Conservation (phyloP, 2,329 filamentous ascomycete species). For the Aspergillus oerlinghausenensis region DNA sequence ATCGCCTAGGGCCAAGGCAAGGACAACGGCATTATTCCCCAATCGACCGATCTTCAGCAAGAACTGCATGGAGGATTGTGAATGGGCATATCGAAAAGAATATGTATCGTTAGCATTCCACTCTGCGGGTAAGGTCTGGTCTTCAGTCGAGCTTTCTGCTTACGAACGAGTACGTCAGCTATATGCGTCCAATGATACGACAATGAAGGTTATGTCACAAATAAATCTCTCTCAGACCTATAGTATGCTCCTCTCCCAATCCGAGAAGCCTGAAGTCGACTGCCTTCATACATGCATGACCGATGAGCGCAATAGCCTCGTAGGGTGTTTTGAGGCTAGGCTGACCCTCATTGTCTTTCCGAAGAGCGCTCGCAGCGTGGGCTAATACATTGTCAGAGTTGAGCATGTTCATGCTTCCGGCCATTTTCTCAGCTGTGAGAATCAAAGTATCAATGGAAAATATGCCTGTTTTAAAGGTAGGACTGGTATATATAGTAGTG, state of each 20-base stretch:
- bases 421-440: constrained; percentile 5
- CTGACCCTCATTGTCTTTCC: constrained; percentile 20
- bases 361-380: constrained; percentile 29
- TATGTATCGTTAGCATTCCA: constrained; percentile 76
- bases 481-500: not conserved
- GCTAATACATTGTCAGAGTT: constrained; percentile 26
- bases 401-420: constrained; percentile 22
- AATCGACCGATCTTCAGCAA: constrained; percentile 77
- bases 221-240: constrained; percentile 47
- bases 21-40: constrained; percentile 76
- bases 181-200: not conserved
- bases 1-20: constrained; percentile 72
- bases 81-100: constrained; percentile 81
- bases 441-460: not conserved
- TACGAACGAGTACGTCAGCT: not conserved
- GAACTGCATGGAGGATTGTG: constrained; percentile 79
- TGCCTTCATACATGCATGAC: constrained; percentile 76
- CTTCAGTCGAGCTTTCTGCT: constrained; percentile 26
- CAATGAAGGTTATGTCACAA: not conserved
- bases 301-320: constrained; percentile 78
- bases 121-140: constrained; percentile 57
- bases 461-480: not conserved
- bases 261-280: constrained; percentile 78
- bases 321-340: constrained; percentile 48
- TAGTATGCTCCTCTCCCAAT: constrained; percentile 74